Evolutionary conservation across 139 green algal genomes (phyloP).

Genomic region (Coccomyxa sp.): DNA sequence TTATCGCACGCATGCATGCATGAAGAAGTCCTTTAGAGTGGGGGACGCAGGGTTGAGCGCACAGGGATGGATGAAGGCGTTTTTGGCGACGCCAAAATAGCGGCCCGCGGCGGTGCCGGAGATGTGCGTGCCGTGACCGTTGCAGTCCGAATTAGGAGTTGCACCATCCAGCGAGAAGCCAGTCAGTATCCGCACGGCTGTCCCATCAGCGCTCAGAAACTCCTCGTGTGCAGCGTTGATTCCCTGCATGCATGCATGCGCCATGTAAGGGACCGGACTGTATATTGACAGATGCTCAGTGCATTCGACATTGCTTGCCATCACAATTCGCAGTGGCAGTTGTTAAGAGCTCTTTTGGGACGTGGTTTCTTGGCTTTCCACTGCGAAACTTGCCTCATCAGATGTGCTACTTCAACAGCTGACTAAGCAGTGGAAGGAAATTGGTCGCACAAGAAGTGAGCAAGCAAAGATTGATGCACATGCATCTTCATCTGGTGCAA

Average conservation of each 20-base stretch:
- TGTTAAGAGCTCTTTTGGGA: neutral
- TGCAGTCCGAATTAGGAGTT: conserved; percentile 20
- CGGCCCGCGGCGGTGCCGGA: conserved; percentile 46
- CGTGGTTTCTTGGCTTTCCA: neutral
- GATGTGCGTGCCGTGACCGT: conserved; percentile 68
- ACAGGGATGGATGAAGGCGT: conserved; percentile 51
- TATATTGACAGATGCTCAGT: neutral
- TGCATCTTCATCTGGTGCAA: neutral
- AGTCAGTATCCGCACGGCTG: neutral
- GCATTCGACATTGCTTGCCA: neutral
- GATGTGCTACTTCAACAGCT: too few species aligned
- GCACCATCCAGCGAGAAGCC: neutral
- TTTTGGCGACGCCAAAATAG: conserved; percentile 59
- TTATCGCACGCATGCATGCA: too few species aligned
- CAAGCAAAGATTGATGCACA: neutral
- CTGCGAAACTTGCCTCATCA: neutral
- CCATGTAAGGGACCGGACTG: neutral
- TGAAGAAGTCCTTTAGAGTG: too few species aligned
- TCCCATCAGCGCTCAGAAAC: conserved; percentile 20
- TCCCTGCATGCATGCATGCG: conserved; percentile 8
- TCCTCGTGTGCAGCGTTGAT: conserved; percentile 45
- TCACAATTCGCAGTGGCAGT: neutral
- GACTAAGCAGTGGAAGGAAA: too few species aligned
- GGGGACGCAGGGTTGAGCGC: too few species aligned
- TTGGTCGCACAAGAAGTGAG: neutral